phyloP scores from a whole-genome alignment of 164 flowering plant species.

The Vitis amurensis region DNA sequence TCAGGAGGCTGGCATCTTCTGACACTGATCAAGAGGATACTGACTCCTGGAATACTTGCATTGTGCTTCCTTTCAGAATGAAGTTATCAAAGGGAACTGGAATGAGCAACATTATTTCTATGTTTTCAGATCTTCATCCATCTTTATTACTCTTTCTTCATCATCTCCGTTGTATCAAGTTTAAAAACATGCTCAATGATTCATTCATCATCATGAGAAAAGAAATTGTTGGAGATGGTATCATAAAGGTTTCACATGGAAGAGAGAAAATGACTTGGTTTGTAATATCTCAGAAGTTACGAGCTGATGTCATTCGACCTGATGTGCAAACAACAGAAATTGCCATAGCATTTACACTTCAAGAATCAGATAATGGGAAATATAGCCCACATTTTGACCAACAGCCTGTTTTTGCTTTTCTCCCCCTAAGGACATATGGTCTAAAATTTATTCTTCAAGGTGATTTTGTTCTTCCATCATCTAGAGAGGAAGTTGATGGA shows the following conservation, averaged over 20 bases:
- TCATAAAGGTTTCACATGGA: constrained; percentile 75
- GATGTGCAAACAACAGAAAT: constrained; percentile 82
- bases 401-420: constrained; percentile 96
- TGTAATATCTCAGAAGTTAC: constrained; percentile 62
- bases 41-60: constrained; percentile 79
- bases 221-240: constrained; percentile 68
- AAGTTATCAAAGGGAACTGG: constrained; percentile 41
- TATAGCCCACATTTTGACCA: constrained; percentile 55
- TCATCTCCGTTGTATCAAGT: constrained; percentile 76
- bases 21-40: constrained; percentile 32
- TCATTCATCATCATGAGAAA: constrained; percentile 68
- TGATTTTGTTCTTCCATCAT: constrained; percentile 93
- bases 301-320: constrained; percentile 45
- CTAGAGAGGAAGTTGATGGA: constrained; percentile 95
- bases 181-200: constrained; percentile 61
- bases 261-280: constrained; percentile 80
- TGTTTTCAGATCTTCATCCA: constrained; percentile 97
- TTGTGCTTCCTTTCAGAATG: constrained; percentile 82
- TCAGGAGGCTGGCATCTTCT: constrained; percentile 34
- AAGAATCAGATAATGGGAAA: constrained; percentile 49
- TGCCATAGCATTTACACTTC: constrained; percentile 77
- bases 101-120: constrained; percentile 48
- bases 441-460: constrained; percentile 94
- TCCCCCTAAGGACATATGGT: constrained; percentile 91
- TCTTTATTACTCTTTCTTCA: constrained; percentile 90